Evolutionary conservation across 495 filamentous ascomycete genomes (phyloP), one percentile per base, ranked within the genome.

Genomic region (Penicillium daleae): DNA sequence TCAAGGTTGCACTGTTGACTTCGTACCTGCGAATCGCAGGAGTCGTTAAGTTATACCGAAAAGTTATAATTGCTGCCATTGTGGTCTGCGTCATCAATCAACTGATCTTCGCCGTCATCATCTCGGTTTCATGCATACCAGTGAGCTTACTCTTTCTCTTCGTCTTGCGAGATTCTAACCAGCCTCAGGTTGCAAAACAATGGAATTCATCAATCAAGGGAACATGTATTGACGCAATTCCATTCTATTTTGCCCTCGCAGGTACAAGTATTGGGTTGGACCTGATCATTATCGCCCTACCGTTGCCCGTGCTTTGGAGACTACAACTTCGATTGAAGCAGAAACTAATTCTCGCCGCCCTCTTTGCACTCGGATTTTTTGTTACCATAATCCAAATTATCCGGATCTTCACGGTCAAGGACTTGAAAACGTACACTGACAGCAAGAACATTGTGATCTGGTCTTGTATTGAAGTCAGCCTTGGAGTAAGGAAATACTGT

Each of bases 1-100:
- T 85, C 71, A 86, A 86, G 58, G 67, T 83, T 19, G 78, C 79
- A 37, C 66, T 85, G 15, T 66, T 85, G 15, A 59, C 76, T 19
- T 81, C 78, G 5, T 85, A 85, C 59, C 67, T 81, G 6, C 80
- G 83, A 31, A 81, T 85, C 56, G 74, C 78, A 0, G 78, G 72
- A 10, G 67, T 81, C 7, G 69, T 76, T 29, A 71, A 74, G 19
- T 49, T 58, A 22, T 83, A 83, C 66, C 71, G 75, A 24, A 58
- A 69, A 15, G 59, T 46, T 21, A 46, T 46, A 3, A 4, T 46
- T 46, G 42, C 42, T 46, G 42, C 42, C 19, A 46, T 46, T 24
- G 42, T 46, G 42, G 42, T 46, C 5, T 46, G 42, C 9, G 42
- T 24, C 42, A 46, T 46, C 42, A 46, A 46, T 12, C 42, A 46